Conservation (phyloP, 73 alveolate genomes). For the Breviolum minutum region DNA sequence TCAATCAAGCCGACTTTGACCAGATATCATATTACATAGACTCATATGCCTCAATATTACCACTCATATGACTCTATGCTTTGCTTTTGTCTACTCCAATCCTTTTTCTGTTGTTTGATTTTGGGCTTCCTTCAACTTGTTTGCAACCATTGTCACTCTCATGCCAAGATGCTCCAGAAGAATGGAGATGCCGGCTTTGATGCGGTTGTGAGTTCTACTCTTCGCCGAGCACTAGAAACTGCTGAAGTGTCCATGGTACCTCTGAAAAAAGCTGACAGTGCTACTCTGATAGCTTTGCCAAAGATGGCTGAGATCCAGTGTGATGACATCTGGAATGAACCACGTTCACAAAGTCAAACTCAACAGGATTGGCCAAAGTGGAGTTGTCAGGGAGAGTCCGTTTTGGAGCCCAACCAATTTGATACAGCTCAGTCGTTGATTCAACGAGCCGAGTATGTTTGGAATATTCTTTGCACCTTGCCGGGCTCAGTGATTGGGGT, state of each 20-base stretch:
- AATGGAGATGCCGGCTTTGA: conserved; percentile 47
- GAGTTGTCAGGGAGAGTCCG: conserved; percentile 18
- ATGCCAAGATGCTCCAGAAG: conserved; percentile 9
- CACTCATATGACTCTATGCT: background rate
- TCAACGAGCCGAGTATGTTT: conserved; percentile 68
- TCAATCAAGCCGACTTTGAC: background rate
- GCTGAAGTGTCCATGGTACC: conserved; percentile 69
- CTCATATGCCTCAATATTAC: background rate
- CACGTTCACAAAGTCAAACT: background rate
- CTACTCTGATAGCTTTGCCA: conserved; percentile 50
- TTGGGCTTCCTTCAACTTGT: background rate
- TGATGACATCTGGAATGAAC: conserved; percentile 87
- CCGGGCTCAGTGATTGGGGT: conserved; percentile 85
- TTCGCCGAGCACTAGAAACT: conserved; percentile 67
- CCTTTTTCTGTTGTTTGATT: background rate
- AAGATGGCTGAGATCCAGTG: conserved; percentile 88
- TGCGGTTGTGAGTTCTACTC: conserved; percentile 68
- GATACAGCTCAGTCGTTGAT: conserved; percentile 70
- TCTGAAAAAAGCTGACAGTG: background rate
- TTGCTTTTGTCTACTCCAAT: background rate
- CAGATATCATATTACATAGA: no score
- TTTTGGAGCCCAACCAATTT: background rate
- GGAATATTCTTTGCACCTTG: conserved; percentile 5
- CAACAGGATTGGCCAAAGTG: conserved; percentile 59
- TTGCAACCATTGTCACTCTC: background rate